These are phyloP conservation scores for Gyromitra esculenta DNA, from an alignment of 2,329 filamentous ascomycete species.

Conservation along the genomic window DNA sequence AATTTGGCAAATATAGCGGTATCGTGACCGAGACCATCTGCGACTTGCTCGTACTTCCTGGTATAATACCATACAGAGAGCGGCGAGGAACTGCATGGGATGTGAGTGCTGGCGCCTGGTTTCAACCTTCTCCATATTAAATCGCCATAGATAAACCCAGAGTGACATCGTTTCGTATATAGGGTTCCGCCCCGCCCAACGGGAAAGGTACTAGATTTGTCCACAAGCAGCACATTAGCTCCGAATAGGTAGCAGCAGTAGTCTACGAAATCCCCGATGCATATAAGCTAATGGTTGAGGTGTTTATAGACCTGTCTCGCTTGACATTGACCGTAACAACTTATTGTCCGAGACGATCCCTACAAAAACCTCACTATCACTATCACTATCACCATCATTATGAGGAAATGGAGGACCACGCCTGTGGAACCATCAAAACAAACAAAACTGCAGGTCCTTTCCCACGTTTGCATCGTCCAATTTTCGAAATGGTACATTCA, in stretches of 20 bases:
- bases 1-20: not conserved
- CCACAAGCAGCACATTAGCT: not conserved
- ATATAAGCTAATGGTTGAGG: not conserved
- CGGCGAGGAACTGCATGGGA: not conserved
- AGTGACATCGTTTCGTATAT: not conserved
- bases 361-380: not conserved
- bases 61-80: not conserved
- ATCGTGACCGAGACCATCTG: conserved; percentile 14
- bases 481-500: not conserved
- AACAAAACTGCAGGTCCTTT: not conserved
- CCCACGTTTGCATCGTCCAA: not conserved
- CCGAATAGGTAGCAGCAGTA: not conserved
- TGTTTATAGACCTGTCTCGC: not conserved
- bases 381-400: not conserved
- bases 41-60: conserved; percentile 11
- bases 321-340: not conserved
- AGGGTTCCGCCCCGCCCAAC: not conserved
- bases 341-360: not conserved
- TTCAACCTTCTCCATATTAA: conserved; percentile 3
- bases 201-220: not conserved
- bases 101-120: not conserved
- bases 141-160: not conserved
- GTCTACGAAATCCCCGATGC: not conserved
- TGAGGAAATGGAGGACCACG: not conserved
- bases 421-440: conserved; percentile 6